A percentile compares a stretch with the other conserved stretches of the same genome.
Evolutionary conservation across 306 rosid genomes (phyloP).

Genomic region (Datisca glomerata): DNA sequence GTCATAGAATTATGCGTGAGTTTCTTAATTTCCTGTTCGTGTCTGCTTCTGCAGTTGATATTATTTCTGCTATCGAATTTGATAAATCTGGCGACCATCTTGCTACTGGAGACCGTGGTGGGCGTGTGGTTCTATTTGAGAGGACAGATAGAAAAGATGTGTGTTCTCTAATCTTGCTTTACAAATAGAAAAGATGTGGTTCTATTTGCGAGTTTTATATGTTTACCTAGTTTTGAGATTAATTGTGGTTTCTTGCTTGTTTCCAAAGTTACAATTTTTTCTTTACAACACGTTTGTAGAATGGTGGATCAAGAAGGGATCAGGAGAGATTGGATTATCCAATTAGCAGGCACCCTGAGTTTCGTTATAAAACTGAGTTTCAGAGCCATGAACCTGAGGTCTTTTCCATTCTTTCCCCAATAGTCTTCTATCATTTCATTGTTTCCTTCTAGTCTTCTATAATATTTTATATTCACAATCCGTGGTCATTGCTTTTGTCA

Average conservation of each 20-base stretch:
- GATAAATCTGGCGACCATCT: slow-evolving; percentile 95
- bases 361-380: slow-evolving; percentile 97
- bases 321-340: slow-evolving; percentile 76
- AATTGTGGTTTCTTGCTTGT: slow-evolving; percentile 9
- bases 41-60: slow-evolving; percentile 66
- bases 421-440: neutral
- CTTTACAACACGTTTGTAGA: slow-evolving; percentile 23
- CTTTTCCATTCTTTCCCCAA: slow-evolving; percentile 6
- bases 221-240: slow-evolving; percentile 9
- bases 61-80: slow-evolving; percentile 95
- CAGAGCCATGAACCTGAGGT: slow-evolving; percentile 99
- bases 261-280: neutral
- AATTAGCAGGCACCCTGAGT: slow-evolving; percentile 82
- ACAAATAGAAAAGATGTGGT: neutral
- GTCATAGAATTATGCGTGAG: slow-evolving; percentile 11
- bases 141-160: slow-evolving; percentile 92
- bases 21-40: slow-evolving; percentile 12
- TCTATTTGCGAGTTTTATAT: slow-evolving; percentile 6
- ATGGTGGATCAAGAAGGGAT: slow-evolving; percentile 75
- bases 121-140: slow-evolving; percentile 98
- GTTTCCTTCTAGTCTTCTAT: slow-evolving; percentile 6
- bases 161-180: slow-evolving; percentile 16
- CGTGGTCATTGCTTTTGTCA: slow-evolving; percentile 25
- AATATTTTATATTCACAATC: slow-evolving; percentile 7
- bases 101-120: slow-evolving; percentile 99